Conservation (phyloP, 345 rosid genomes). For the Lagerstroemia speciosa region DNA sequence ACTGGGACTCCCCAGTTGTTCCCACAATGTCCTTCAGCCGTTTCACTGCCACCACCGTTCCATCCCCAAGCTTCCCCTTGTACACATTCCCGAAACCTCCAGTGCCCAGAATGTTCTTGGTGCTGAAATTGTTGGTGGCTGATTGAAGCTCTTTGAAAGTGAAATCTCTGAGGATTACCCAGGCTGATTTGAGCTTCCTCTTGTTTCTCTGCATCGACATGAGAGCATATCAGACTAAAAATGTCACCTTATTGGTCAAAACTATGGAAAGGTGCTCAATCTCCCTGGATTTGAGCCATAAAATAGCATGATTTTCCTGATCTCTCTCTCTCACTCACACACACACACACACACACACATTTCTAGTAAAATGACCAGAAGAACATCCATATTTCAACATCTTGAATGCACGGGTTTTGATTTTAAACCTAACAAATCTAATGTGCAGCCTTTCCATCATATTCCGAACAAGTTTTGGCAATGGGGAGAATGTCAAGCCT, state of each 20-base stretch:
- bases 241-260: background rate
- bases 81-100: conserved; percentile 97
- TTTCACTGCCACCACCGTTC: conserved; percentile 72
- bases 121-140: conserved; percentile 72
- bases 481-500: too few relatives aligned
- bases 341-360: too few relatives aligned
- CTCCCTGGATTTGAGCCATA: background rate
- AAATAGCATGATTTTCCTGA: too few relatives aligned
- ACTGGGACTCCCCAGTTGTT: conserved; percentile 70
- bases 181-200: conserved; percentile 57
- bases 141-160: conserved; percentile 75
- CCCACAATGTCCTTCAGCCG: conserved; percentile 73
- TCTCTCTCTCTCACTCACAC: too few relatives aligned
- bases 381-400: too few relatives aligned
- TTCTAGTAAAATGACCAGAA: too few relatives aligned
- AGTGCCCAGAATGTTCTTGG: conserved; percentile 72
- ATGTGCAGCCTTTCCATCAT: background rate
- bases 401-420: too few relatives aligned
- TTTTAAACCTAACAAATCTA: too few relatives aligned
- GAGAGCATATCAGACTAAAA: background rate
- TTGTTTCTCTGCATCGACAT: conserved; percentile 44
- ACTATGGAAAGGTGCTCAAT: background rate
- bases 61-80: conserved; percentile 74
- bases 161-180: conserved; percentile 78
- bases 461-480: background rate